Evolutionary conservation across 768 basidiomycete species (phyloP).

Genomic region (Phaeolepiota aurea): DNA sequence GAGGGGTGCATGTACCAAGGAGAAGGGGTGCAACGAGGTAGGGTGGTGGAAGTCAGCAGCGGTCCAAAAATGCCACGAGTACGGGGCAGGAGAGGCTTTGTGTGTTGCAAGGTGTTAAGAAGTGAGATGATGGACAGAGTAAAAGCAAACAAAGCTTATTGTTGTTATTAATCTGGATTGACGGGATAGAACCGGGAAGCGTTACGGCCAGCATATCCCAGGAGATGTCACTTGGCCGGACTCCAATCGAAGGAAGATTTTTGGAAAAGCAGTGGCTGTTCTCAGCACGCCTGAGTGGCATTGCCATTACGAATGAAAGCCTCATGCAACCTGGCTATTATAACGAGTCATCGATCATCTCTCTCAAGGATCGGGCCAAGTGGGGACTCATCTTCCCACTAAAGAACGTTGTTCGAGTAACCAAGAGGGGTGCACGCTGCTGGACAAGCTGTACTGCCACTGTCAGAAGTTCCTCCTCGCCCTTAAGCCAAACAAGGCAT

Average conservation of each 20-base stretch:
- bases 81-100: slow-evolving; percentile 8
- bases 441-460: neutral
- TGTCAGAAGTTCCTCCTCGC: neutral
- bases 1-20: slow-evolving; percentile 22
- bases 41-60: slow-evolving; percentile 24
- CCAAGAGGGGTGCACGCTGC: neutral
- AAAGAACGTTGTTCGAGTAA: neutral
- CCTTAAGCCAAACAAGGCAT: neutral
- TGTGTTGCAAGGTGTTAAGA: slow-evolving; percentile 12
- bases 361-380: slow-evolving; percentile 6
- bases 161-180: too few relatives aligned
- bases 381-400: slow-evolving; percentile 6
- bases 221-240: slow-evolving; percentile 5
- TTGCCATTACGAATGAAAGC: slow-evolving; percentile 29
- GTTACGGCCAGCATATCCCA: slow-evolving; percentile 15
- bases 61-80: slow-evolving; percentile 23
- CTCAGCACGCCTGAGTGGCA: slow-evolving; percentile 24
- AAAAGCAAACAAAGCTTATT: slow-evolving; percentile 24
- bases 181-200: slow-evolving; percentile 17
- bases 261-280: slow-evolving; percentile 19
- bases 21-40: slow-evolving; percentile 33
- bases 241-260: slow-evolving; percentile 7
- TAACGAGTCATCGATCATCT: slow-evolving; percentile 13
- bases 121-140: slow-evolving; percentile 15
- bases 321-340: slow-evolving; percentile 24